Base-by-base conservation (phyloP, 345 rosid genomes). In the Hypericum perforatum region DNA sequence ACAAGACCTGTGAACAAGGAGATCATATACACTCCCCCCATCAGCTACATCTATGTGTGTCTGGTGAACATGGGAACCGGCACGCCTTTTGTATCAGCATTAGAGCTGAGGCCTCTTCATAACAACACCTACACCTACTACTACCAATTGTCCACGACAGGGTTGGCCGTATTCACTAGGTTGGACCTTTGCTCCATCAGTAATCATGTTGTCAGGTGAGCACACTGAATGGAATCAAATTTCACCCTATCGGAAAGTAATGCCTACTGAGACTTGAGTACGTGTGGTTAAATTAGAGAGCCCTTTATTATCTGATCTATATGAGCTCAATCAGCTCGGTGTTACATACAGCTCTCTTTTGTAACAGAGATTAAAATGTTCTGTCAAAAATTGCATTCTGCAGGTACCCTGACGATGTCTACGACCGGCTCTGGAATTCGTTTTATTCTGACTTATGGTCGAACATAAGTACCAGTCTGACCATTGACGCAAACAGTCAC, bases 11-110 rank as follows among this genome's bases (percentile, higher is more conserved):
- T 61, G 0, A 1, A 29, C 9, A 61, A 62, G 63, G 78, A 76
- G 50, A 62, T 73, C 8, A 44, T 77, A 41, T 66, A 73, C 45
- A 40, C 53, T 39, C 39, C 62, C 7, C 52, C 49, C 0, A 16
- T 29, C 32, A 65, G 60, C 45, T 56, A 44, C 2, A 59, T 62
- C 8, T 37, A 44, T 57, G 61, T 77, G 7, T 77, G 82, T 59
- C 67, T 74, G 16, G 78, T 62, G 8, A 65, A 77, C 49, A 77
- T 66, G 5, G 78, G 74, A 4, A 43, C 39, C 0, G 78, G 81
- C 11, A 67, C 63, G 4, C 81, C 81, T 22, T 67, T 73, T 38
- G 65, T 62, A 16, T 68, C 72, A 8, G 22, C 22, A 16, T 43
- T 68, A 44, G 72, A 68, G 38, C 49, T 68, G 3, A 68, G 72